A percentile compares a stretch with the other conserved stretches of the same genome.
Conservation (phyloP, 129 eudicot species). For the Silybum marianum region DNA sequence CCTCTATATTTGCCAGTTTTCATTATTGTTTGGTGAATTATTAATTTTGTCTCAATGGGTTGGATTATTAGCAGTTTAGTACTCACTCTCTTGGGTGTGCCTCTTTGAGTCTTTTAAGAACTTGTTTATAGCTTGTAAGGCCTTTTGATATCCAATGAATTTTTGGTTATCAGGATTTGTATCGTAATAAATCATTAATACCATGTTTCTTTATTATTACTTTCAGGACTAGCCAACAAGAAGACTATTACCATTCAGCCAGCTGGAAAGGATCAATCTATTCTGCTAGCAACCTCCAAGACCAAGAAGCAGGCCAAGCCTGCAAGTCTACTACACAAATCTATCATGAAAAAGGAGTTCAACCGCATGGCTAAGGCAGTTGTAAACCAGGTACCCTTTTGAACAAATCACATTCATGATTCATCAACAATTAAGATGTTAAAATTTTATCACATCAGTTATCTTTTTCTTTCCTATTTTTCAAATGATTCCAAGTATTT, state of each 20-base stretch:
- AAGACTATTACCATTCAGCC: constrained; percentile 93
- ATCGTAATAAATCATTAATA: neutral
- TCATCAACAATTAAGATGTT: neutral
- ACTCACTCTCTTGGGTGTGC: neutral
- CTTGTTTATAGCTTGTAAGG: neutral
- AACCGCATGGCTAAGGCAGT: constrained; percentile 92
- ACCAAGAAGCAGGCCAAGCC: constrained; percentile 92
- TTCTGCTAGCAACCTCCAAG: constrained; percentile 79
- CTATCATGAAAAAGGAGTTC: constrained; percentile 92
- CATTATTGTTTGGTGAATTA: neutral
- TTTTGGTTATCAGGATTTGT: neutral
- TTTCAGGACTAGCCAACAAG: constrained; percentile 82
- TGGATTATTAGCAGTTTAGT: neutral
- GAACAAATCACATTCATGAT: neutral
- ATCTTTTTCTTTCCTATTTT: neutral
- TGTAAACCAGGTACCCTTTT: constrained; percentile 74
- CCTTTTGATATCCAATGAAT: neutral
- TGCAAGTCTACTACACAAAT: constrained; percentile 71
- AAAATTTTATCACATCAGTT: neutral
- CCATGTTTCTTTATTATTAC: neutral
- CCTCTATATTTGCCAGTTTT: neutral
- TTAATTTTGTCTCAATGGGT: neutral
- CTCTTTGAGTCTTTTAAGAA: neutral
- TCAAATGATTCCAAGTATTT: neutral
- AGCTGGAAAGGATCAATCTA: constrained; percentile 74